A percentile compares a stretch with the other conserved stretches of the same genome.
Conservation (phyloP, 2,329 filamentous ascomycete species). For the Cercospora janseana region DNA sequence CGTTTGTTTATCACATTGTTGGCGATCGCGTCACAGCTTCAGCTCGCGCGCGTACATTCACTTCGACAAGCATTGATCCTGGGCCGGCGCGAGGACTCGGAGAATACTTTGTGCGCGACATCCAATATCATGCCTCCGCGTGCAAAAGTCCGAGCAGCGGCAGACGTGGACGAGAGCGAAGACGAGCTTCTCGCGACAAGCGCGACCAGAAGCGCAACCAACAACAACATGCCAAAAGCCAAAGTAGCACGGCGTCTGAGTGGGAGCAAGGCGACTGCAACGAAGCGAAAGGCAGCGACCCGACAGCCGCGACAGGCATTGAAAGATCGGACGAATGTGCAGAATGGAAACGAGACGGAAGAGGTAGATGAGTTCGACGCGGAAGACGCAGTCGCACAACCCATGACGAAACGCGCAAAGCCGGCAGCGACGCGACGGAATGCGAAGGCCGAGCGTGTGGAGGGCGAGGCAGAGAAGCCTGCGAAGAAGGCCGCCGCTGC, state of each 20-base stretch:
- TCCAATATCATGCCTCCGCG: constrained; percentile 41
- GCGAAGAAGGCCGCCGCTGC: constrained; percentile 20
- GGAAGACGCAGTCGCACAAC: constrained; percentile 35
- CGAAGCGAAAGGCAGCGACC: constrained; percentile 42
- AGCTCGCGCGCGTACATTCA: not conserved
- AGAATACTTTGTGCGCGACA: not conserved
- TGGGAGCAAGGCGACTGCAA: constrained; percentile 34
- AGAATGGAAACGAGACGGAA: constrained; percentile 39
- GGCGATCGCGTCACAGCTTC: not conserved
- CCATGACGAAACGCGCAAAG: constrained; percentile 36
- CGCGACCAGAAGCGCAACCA: constrained; percentile 25
- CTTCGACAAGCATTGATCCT: not conserved
- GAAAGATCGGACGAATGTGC: constrained; percentile 41
- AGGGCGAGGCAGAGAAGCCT: constrained; percentile 18
- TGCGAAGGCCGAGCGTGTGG: constrained; percentile 13
- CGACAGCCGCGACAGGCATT: constrained; percentile 43
- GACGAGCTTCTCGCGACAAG: constrained; percentile 26
- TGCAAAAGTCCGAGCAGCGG: constrained; percentile 15
- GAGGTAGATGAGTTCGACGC: constrained; percentile 49
- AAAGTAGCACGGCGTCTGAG: constrained; percentile 42
- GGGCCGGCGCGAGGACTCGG: not conserved
- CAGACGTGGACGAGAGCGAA: constrained; percentile 23
- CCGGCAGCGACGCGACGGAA: constrained; percentile 31
- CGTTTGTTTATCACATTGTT: constrained; percentile 2
- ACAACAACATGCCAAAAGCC: constrained; percentile 34